Evolutionary conservation across 2,329 filamentous ascomycete genomes (phyloP).

Genomic region (Dactylellina parvicollis): DNA sequence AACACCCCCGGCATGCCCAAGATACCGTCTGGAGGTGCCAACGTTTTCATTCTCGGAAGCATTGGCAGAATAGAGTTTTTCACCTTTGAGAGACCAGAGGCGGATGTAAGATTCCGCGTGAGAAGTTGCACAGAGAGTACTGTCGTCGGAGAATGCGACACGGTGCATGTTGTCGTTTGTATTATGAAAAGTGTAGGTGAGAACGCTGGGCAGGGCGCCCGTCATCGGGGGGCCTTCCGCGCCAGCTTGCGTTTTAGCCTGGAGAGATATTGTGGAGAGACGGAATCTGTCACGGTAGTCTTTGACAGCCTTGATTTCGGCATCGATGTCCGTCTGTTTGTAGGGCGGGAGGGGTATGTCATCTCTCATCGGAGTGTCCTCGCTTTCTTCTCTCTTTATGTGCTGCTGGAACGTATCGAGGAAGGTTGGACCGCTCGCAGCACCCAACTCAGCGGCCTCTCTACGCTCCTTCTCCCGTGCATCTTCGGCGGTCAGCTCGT

Average conservation of each 20-base stretch:
- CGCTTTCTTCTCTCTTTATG: slow-evolving; percentile 87
- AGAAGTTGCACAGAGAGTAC: slow-evolving; percentile 84
- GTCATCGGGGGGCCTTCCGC: slow-evolving; percentile 77
- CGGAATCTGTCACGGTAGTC: slow-evolving; percentile 92
- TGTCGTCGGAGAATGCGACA: slow-evolving; percentile 93
- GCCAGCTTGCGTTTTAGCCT: slow-evolving; percentile 47
- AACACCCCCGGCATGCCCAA: slow-evolving; percentile 89
- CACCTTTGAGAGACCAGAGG: slow-evolving; percentile 90
- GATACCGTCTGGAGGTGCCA: slow-evolving; percentile 77
- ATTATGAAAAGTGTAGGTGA: slow-evolving; percentile 99
- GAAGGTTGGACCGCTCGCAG: slow-evolving; percentile 73
- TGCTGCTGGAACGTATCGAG: slow-evolving; percentile 89
- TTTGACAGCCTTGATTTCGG: slow-evolving; percentile 92
- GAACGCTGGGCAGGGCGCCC: slow-evolving; percentile 84
- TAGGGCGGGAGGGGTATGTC: slow-evolving; percentile 89
- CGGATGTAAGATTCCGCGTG: slow-evolving; percentile 95
- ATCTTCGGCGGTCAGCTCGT: slow-evolving; percentile 87
- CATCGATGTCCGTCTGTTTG: slow-evolving; percentile 85
- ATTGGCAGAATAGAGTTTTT: slow-evolving; percentile 76
- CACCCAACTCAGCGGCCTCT: slow-evolving; percentile 55
- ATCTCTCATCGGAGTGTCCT: slow-evolving; percentile 79
- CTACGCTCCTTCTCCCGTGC: slow-evolving; percentile 61
- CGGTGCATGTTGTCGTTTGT: slow-evolving; percentile 80
- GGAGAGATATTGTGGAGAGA: slow-evolving; percentile 64
- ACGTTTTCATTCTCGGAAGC: slow-evolving; percentile 69